Evolutionary conservation across 2,329 filamentous ascomycete species (phyloP).

Genomic region (Beauveria sp.): DNA sequence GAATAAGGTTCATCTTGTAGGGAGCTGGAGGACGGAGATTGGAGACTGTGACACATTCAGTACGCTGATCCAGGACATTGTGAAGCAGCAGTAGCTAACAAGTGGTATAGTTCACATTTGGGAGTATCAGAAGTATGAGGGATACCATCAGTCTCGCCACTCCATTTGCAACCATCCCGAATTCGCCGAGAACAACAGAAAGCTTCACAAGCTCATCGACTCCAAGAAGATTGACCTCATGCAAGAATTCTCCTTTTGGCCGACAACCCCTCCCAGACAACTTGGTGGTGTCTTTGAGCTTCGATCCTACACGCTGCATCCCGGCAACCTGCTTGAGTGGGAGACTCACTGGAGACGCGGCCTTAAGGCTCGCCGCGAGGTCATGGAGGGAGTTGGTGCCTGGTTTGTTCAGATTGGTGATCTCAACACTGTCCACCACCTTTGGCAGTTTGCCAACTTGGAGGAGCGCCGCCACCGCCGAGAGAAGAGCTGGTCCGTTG

Average conservation of each 20-base stretch:
- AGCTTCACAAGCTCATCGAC: constrained; percentile 78
- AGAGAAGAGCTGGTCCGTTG: constrained; percentile 90
- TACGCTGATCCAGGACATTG: constrained; percentile 36
- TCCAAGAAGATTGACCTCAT: constrained; percentile 86
- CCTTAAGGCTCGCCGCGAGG: constrained; percentile 81
- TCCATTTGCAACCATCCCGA: constrained; percentile 76
- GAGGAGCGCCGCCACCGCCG: constrained; percentile 85
- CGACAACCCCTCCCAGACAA: constrained; percentile 80
- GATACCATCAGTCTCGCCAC: constrained; percentile 88
- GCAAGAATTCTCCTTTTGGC: constrained; percentile 99
- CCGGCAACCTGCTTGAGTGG: constrained; percentile 95
- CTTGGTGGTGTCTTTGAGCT: constrained; percentile 93
- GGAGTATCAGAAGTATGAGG: constrained; percentile 97
- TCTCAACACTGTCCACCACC: constrained; percentile 92
- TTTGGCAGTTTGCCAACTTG: constrained; percentile 97
- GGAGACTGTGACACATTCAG: constrained; percentile 96
- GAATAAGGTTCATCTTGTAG: constrained; percentile 93
- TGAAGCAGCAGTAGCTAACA: constrained; percentile 10
- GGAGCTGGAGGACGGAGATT: constrained; percentile 96
- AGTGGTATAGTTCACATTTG: constrained; percentile 81
- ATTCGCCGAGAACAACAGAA: constrained; percentile 73
- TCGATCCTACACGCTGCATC: constrained; percentile 91
- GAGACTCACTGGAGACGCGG: constrained; percentile 96
- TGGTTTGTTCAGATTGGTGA: constrained; percentile 99
- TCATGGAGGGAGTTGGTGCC: constrained; percentile 96